A percentile compares a stretch with the other conserved stretches of the same genome.
These are phyloP conservation scores for Lumnitzera littorea DNA, from an alignment of 345 rosid species.

Conservation along the genomic window DNA sequence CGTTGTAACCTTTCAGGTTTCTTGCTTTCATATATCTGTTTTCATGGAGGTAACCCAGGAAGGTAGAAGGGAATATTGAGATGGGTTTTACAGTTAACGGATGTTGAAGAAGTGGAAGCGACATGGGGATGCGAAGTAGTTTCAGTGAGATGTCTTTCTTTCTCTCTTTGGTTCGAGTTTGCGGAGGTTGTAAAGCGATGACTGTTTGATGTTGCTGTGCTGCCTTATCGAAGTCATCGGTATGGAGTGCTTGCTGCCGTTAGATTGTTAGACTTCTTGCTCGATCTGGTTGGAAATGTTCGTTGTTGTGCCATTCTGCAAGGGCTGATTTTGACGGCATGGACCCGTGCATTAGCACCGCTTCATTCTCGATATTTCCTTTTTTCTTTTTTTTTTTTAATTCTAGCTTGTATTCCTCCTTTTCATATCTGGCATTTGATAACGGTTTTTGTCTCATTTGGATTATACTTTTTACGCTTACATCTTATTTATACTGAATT, in stretches of 20 bases:
- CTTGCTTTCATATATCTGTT: constrained; percentile 9
- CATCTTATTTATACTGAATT: too few species aligned
- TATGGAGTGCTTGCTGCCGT: neutral
- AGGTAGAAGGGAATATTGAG: constrained; percentile 6
- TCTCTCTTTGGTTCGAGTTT: neutral
- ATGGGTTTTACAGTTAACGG: neutral
- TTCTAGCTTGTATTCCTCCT: too few species aligned
- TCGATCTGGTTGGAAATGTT: neutral
- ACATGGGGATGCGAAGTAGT: neutral
- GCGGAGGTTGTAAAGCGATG: neutral
- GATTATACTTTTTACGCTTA: too few species aligned
- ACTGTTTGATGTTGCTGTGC: neutral
- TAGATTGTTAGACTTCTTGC: neutral
- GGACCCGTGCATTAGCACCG: too few species aligned
- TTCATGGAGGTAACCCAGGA: constrained; percentile 7
- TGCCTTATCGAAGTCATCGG: constrained; percentile 8
- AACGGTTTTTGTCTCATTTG: too few species aligned
- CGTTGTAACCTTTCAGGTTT: constrained; percentile 10
- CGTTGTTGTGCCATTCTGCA: neutral
- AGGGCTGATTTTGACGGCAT: too few species aligned
- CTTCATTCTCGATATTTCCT: too few species aligned
- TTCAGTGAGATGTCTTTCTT: too few species aligned
- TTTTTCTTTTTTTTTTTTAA: too few species aligned
- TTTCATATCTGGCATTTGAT: too few species aligned
- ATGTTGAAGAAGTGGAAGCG: neutral